Evolutionary conservation across 2,329 filamentous ascomycete genomes (phyloP).

Genomic region (Penicillium sp.): DNA sequence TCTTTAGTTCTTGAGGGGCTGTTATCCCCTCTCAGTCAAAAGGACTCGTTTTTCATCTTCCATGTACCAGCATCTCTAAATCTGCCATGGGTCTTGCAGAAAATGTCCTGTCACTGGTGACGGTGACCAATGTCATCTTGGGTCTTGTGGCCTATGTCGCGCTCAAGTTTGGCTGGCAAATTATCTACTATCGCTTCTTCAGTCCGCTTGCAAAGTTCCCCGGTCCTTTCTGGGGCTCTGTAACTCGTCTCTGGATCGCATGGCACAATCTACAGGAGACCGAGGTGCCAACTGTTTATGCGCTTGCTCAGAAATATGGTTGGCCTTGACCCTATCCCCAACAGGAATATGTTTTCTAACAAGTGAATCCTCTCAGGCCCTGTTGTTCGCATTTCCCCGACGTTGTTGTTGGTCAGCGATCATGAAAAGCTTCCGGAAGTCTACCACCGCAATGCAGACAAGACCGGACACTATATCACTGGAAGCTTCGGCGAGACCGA

Average conservation of each 20-base stretch:
- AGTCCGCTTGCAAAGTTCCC: slow-evolving; percentile 55
- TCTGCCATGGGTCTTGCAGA: slow-evolving; percentile 28
- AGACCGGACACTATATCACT: slow-evolving; percentile 60
- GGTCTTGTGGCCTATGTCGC: slow-evolving; percentile 26
- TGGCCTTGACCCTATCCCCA: not conserved
- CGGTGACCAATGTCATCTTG: slow-evolving; percentile 26
- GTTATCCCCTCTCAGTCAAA: not conserved
- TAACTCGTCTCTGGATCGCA: slow-evolving; percentile 56
- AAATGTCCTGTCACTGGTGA: slow-evolving; percentile 29
- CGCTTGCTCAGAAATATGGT: slow-evolving; percentile 53
- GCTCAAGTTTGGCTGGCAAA: slow-evolving; percentile 34
- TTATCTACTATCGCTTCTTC: slow-evolving; percentile 49
- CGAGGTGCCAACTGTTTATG: slow-evolving; percentile 46
- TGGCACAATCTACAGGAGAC: slow-evolving; percentile 53
- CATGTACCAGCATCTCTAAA: slow-evolving; percentile 12
- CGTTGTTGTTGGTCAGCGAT: slow-evolving; percentile 54
- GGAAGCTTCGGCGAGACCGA: slow-evolving; percentile 58
- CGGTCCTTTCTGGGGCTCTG: slow-evolving; percentile 56
- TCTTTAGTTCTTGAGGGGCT: not conserved
- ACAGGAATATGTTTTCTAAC: not conserved
- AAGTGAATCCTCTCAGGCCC: slow-evolving; percentile 41
- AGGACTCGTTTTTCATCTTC: not conserved
- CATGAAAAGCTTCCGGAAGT: slow-evolving; percentile 57
- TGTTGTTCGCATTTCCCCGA: slow-evolving; percentile 55
- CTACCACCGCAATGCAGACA: slow-evolving; percentile 57